Evolutionary conservation across 495 filamentous ascomycete species (phyloP), one percentile per base, ranked within the genome.

Genomic region (Glutinoglossum americanum): DNA sequence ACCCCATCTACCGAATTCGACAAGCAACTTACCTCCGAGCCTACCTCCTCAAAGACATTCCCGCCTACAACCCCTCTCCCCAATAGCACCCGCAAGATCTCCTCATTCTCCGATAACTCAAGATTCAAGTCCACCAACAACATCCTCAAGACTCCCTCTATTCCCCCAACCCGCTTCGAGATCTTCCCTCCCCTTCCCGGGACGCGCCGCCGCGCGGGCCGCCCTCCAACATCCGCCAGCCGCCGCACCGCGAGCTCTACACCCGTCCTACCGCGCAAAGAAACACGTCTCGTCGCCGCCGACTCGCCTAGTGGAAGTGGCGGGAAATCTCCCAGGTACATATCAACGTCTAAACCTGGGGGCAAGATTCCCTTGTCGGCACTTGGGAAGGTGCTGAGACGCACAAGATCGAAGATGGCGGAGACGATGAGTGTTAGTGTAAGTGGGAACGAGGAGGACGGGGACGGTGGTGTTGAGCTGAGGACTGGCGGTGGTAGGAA

Each of bases 91-190:
- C 54, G 37, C 30, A 56, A 41, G 23, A 25, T 3, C 17, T 5
- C 32, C 8, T 39, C 17, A 3, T 0, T 23, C 32, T 4, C 32
- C 11, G 54, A 56, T 23, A 11, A 30, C 37, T 4, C 32, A 57
- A 26, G 8, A 17, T 9, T 51, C 56, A 51, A 54, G 23, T 55
- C 17, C 56, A 28, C 41, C 55, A 4, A 61, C 65, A 30, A 7
- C 41, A 21, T 7, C 41, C 41, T 21, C 41, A 25, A 60, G 0
- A 65, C 69, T 26, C 70, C 69, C 21, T 67, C 70, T 26, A 88
- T 95, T 53, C 86, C 88, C 0, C 76, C 84, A 1, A 82, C 76
- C 33, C 76, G 88, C 59, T 95, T 92, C 67, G 84, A 93, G 63
- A 79, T 94, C 51, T 90, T 84, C 64, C 89, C 89, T 39, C 83